phyloP scores from a whole-genome alignment of 1,284 basidiomycete genomes.

The Leucoagaricus sp. region DNA sequence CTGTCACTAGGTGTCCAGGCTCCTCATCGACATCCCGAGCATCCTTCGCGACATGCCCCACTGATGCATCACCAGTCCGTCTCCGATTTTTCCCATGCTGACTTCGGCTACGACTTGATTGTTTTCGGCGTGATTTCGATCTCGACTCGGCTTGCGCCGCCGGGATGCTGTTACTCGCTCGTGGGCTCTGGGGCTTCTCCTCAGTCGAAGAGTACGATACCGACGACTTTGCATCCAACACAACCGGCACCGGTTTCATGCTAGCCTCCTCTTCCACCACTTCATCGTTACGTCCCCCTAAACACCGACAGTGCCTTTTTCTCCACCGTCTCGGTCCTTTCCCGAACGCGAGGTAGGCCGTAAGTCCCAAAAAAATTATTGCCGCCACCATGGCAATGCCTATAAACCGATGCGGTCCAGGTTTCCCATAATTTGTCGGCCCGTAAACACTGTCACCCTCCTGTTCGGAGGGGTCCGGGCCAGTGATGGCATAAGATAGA shows the following conservation, averaged over 20 bases:
- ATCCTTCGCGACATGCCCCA: not conserved
- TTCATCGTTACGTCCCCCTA: conserved; percentile 7
- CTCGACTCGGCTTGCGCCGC: not conserved
- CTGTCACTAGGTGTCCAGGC: conserved; percentile 4
- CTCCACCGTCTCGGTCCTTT: conserved; percentile 24
- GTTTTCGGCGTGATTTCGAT: not conserved
- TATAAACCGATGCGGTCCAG: conserved; percentile 43
- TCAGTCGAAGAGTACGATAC: conserved; percentile 9
- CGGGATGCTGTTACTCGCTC: not conserved
- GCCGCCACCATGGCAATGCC: conserved; percentile 42
- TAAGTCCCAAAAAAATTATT: conserved; percentile 28
- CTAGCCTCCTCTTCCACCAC: not conserved
- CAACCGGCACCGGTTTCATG: conserved; percentile 9
- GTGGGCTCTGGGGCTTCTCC: not conserved
- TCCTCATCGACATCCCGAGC: not conserved
- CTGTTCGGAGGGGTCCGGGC: conserved; percentile 22
- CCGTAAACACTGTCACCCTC: conserved; percentile 20
- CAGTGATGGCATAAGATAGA: conserved; percentile 23
- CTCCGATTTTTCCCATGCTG: not conserved
- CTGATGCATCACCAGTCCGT: not conserved
- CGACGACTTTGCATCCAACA: conserved; percentile 5
- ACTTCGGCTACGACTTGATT: conserved; percentile 6
- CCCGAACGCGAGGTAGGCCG: conserved; percentile 32
- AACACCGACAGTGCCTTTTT: conserved; percentile 9
- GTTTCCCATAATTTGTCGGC: conserved; percentile 22